Percentiles rank a stretch among this genome's conserved stretches.
phyloP scores from a whole-genome alignment of 78 protist species.

The Dictyostelium capitatum region DNA sequence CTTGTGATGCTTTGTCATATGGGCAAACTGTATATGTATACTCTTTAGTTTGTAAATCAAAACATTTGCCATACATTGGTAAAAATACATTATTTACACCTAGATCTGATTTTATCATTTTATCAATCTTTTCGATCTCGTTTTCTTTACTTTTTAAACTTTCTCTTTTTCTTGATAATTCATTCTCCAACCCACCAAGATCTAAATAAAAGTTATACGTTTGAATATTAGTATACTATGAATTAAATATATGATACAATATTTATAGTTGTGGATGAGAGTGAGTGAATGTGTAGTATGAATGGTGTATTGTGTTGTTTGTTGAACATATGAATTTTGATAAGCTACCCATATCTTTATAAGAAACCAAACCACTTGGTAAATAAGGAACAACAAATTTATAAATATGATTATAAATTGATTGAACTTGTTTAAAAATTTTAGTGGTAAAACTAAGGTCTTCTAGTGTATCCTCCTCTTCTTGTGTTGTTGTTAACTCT shows the following conservation, averaged over 20 bases:
- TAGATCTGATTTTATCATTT: slow-evolving; percentile 15
- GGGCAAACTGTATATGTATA: slow-evolving; percentile 83
- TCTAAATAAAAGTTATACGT: background rate
- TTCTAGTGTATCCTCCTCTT: background rate
- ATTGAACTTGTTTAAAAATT: background rate
- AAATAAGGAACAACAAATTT: slow-evolving; percentile 1
- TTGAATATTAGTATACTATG: too few relatives aligned
- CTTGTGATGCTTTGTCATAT: slow-evolving; percentile 79
- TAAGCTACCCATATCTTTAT: slow-evolving; percentile 24
- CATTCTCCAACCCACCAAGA: slow-evolving; percentile 26
- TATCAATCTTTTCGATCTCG: slow-evolving; percentile 41
- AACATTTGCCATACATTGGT: slow-evolving; percentile 74
- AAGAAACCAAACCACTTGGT: slow-evolving; percentile 22
- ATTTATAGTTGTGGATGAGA: too few relatives aligned
- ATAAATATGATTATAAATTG: background rate
- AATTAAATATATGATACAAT: background rate
- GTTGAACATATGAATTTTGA: background rate
- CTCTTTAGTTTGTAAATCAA: slow-evolving; percentile 41
- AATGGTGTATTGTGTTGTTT: too few relatives aligned
- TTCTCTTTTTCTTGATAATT: slow-evolving; percentile 7
- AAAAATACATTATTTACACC: slow-evolving; percentile 62
- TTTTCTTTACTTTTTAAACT: slow-evolving; percentile 41
- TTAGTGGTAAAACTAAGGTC: background rate
- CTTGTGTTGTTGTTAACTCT: background rate
- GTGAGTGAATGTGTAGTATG: too few relatives aligned